A percentile compares a stretch with the other conserved stretches of the same genome.
These are phyloP conservation scores for Xylariaceae sp. DNA, from an alignment of 2,329 filamentous ascomycete species.

Conservation along the genomic window DNA sequence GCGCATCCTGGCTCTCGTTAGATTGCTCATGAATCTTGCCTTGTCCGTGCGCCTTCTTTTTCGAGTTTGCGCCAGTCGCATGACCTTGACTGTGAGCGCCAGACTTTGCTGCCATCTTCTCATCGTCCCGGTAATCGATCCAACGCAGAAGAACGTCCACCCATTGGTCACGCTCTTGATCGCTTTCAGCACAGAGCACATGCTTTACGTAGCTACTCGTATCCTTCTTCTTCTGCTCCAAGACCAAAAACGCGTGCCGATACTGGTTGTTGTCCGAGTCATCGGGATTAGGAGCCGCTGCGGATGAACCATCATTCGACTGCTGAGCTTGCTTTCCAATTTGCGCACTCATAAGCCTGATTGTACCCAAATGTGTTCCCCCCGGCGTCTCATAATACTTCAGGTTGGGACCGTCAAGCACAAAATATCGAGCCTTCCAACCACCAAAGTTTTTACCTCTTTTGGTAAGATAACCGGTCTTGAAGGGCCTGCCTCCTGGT, in stretches of 20 bases:
- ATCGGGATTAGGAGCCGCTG: constrained; percentile 52
- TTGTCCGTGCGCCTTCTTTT: constrained; percentile 40
- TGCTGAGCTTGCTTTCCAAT: constrained; percentile 86
- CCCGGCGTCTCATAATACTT: constrained; percentile 91
- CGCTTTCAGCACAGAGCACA: constrained; percentile 92
- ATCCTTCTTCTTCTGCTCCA: constrained; percentile 96
- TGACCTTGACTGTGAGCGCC: constrained; percentile 32
- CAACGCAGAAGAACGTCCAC: constrained; percentile 85
- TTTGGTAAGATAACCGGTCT: constrained; percentile 92
- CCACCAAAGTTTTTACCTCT: constrained; percentile 97
- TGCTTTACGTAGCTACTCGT: constrained; percentile 82
- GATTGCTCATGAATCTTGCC: constrained; percentile 34
- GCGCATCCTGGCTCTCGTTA: constrained; percentile 37
- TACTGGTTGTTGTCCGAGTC: constrained; percentile 92
- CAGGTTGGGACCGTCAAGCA: constrained; percentile 57
- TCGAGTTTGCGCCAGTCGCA: constrained; percentile 35
- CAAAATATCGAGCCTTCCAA: constrained; percentile 79
- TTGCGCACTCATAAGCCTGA: constrained; percentile 84
- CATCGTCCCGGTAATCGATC: constrained; percentile 70
- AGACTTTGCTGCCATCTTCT: constrained; percentile 37
- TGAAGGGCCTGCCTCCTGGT: constrained; percentile 62
- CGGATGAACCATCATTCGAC: constrained; percentile 56
- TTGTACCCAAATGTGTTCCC: constrained; percentile 84
- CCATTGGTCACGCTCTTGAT: constrained; percentile 88
- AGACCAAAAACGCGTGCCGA: constrained; percentile 87